These are phyloP conservation scores for Colletotrichum zoysiae DNA, from an alignment of 2,329 filamentous ascomycete genomes.

Conservation along the genomic window DNA sequence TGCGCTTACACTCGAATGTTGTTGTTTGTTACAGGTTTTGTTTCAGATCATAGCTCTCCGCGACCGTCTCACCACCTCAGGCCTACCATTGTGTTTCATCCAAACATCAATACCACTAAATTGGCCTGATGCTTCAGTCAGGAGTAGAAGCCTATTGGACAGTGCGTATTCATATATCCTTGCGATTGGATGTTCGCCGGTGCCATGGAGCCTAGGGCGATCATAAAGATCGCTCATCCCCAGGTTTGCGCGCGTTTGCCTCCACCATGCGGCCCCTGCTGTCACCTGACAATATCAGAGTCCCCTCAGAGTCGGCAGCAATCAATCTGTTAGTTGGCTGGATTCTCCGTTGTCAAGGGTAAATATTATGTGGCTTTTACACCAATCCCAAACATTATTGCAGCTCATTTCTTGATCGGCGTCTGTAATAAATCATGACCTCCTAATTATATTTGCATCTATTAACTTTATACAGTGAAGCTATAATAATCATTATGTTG, in stretches of 20 bases:
- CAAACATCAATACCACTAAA: neutral
- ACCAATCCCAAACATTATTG: neutral
- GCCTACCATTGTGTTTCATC: conserved; percentile 25
- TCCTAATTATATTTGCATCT: too few relatives aligned
- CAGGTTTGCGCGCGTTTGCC: neutral
- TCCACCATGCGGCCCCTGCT: neutral
- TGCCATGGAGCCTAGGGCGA: neutral
- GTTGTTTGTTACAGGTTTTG: conserved; percentile 20
- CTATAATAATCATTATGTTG: too few relatives aligned
- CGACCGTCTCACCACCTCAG: neutral
- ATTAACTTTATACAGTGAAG: too few relatives aligned
- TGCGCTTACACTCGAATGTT: neutral
- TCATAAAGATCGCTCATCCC: neutral
- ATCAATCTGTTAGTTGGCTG: neutral
- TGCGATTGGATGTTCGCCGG: conserved; percentile 12
- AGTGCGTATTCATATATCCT: neutral
- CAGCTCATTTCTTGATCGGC: neutral
- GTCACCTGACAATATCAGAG: neutral
- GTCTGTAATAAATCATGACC: too few relatives aligned
- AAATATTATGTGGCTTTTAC: neutral
- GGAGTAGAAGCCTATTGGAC: neutral
- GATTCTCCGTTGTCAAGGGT: neutral
- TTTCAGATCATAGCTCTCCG: conserved; percentile 17
- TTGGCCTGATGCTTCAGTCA: conserved; percentile 19
- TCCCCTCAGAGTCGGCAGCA: too few relatives aligned